Conservation (phyloP, 208 protist species). For the Trypanosoma congolense region DNA sequence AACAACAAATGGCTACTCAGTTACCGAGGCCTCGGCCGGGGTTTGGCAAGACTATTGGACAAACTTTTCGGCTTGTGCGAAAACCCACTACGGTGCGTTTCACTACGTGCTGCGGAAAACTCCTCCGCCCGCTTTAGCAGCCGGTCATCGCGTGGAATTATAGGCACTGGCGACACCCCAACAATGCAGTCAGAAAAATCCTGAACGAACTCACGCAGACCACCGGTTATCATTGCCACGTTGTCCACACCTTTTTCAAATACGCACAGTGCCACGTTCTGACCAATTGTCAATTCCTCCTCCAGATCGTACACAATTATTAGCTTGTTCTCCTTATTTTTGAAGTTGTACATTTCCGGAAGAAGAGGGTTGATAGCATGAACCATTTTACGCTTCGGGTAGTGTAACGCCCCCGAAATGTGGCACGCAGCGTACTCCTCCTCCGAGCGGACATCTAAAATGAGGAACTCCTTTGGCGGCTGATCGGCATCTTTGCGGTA, state of each 20-base stretch:
- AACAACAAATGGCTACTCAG: too few species aligned
- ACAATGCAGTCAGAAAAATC: constrained; percentile 56
- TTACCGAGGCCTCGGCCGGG: constrained; percentile 10
- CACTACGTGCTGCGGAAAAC: constrained; percentile 58
- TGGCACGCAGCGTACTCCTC: constrained; percentile 81
- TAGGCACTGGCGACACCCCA: constrained; percentile 52
- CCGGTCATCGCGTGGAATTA: constrained; percentile 62
- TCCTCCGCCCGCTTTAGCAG: constrained; percentile 69
- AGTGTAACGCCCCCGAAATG: constrained; percentile 76
- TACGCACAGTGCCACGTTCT: constrained; percentile 51
- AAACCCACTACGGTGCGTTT: constrained; percentile 53
- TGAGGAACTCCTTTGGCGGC: constrained; percentile 36
- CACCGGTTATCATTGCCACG: constrained; percentile 71
- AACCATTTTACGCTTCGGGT: constrained; percentile 65
- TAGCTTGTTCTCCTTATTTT: constrained; percentile 81
- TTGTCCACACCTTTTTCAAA: constrained; percentile 90
- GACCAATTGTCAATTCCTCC: constrained; percentile 47
- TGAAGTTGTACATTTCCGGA: constrained; percentile 79
- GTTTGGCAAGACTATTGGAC: constrained; percentile 72
- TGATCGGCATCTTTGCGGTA: constrained; percentile 31
- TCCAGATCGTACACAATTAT: constrained; percentile 89
- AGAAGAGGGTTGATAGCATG: constrained; percentile 77
- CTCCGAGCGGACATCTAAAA: constrained; percentile 73
- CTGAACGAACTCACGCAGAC: constrained; percentile 80
- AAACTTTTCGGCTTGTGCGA: constrained; percentile 83